Conservation (phyloP, 768 basidiomycete species). For the Rhodotorula babjevae region DNA sequence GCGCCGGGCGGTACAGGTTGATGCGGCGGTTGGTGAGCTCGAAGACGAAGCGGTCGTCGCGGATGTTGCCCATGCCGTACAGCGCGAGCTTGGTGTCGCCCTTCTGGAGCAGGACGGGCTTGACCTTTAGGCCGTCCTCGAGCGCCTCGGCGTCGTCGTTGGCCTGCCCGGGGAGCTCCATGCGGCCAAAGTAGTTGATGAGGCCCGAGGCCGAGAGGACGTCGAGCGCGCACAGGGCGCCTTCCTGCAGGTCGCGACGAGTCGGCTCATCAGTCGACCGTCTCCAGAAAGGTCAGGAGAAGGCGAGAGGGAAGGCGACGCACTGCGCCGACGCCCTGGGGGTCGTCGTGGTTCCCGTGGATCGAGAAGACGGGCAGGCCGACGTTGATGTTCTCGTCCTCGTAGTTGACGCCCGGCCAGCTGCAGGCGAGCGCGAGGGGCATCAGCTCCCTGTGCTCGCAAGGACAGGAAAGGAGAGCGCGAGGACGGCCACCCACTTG, state of each 20-base stretch:
- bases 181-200: constrained; percentile 95
- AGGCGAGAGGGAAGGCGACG: constrained; percentile 44
- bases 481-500: constrained; percentile 54
- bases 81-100: constrained; percentile 80
- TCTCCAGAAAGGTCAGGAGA: too few relatives aligned
- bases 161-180: constrained; percentile 65
- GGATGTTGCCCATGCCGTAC: constrained; percentile 94
- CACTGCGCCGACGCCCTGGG: constrained; percentile 88
- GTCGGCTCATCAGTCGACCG: too few relatives aligned
- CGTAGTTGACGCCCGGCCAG: constrained; percentile 94
- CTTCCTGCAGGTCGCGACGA: constrained; percentile 58
- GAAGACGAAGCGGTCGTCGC: constrained; percentile 93
- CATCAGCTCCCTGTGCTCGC: too few relatives aligned
- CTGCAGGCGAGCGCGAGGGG: constrained; percentile 50
- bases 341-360: constrained; percentile 98
- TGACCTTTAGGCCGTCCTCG: constrained; percentile 72
- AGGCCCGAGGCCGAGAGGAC: constrained; percentile 88
- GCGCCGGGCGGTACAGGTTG: constrained; percentile 85
- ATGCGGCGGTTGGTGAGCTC: constrained; percentile 90
- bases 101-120: constrained; percentile 71
- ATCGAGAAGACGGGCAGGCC: constrained; percentile 98
- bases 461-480: constrained; percentile 4
- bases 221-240: constrained; percentile 91
- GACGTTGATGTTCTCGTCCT: constrained; percentile 91
- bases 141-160: constrained; percentile 61